Evolutionary conservation across 306 rosid species (phyloP), one percentile per base, ranked within the genome.

Genomic region (Rosa chinensis): DNA sequence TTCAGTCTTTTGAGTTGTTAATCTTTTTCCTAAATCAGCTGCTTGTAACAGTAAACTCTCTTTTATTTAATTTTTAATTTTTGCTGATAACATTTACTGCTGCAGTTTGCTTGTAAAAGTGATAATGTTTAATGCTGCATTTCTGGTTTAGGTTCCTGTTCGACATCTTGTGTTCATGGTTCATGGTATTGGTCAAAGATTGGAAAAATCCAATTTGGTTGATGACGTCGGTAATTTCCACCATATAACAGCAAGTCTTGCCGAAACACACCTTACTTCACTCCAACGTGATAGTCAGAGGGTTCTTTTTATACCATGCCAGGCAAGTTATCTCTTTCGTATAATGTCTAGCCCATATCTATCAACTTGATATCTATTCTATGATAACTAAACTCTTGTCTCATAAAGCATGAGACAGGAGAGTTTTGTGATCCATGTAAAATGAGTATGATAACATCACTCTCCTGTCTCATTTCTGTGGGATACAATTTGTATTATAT

Each of bases 121-220:
- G 21, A 42, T 66, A 52, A 9, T 14, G 32, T 37, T 35, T 72
- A 7, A 58, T 21, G 17, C 58, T 76, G 55, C 21, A 12, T 70
- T 47, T 75, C 81, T 66, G 79, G 73, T 67, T 28, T 53, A 95
- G 98, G 98, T 95, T 83, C 99, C 99, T 89, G 98, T 95, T 84
- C 88, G 83, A 69, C 99, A 95, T 89, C 87, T 95, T 79, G 99
- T 95, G 80, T 95, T 95, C 88, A 95, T 95, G 99, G 93, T 95
- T 89, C 99, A 95, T 86, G 99, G 99, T 75, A 95, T 95, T 86
- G 99, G 99, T 85, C 99, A 95, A 86, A 91, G 99, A 79, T 88
- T 95, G 90, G 98, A 95, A 84, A 95, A 95, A 55, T 95, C 99
- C 82, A 95, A 95, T 91, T 85, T 95, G 87, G 99, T 95, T 70